Conservation (phyloP, 2,329 filamentous ascomycete genomes). For the Neofusicoccum laricinum region DNA sequence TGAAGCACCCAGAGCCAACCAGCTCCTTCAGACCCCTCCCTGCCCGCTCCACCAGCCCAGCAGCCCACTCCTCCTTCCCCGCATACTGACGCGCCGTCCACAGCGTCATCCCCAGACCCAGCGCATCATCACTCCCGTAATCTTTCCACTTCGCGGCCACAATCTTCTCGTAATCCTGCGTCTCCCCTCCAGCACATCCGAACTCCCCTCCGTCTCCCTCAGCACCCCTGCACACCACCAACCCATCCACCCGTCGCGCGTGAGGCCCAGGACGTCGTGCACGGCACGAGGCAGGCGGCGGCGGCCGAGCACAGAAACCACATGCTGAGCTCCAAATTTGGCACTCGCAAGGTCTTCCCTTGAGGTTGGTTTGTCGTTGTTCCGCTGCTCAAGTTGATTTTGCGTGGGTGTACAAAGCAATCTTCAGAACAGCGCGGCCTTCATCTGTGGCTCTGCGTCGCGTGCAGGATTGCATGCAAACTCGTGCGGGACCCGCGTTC, state of each 20-base stretch:
- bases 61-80: conserved; percentile 48
- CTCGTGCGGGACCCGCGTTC: no score
- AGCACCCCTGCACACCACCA: conserved; percentile 13
- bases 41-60: conserved; percentile 16
- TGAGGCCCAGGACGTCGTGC: conserved; percentile 53
- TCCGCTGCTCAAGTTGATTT: no score
- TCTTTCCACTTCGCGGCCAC: conserved; percentile 46
- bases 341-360: no score
- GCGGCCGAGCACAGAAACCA: no score
- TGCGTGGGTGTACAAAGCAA: no score
- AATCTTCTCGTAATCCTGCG: conserved; percentile 51
- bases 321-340: no score
- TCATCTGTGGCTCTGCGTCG: no score
- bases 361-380: no score
- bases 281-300: no score
- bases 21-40: conserved; percentile 17
- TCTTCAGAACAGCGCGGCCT: no score
- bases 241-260: conserved; percentile 41
- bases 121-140: conserved; percentile 47
- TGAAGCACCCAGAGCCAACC: conserved; percentile 17
- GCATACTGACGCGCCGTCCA: conserved; percentile 55
- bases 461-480: no score
- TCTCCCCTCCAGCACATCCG: conserved; percentile 45
- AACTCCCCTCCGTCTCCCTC: conserved; percentile 28
- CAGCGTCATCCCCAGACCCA: conserved; percentile 60